phyloP scores from a whole-genome alignment of 1,139 yeast species.

The Lodderomyces orthopsilosis region DNA sequence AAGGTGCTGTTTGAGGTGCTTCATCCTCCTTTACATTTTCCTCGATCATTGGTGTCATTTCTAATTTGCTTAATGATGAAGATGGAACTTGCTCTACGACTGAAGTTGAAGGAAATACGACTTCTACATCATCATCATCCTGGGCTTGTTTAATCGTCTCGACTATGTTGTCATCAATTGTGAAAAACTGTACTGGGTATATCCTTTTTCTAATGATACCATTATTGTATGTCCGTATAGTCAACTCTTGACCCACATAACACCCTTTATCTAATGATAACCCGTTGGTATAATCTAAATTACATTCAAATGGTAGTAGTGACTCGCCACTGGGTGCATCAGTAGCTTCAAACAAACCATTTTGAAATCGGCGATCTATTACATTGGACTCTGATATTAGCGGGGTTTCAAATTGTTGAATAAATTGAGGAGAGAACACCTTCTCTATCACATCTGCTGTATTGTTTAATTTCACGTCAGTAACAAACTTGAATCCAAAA shows the following conservation, averaged over 20 bases:
- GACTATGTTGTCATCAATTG: slow-evolving; percentile 16
- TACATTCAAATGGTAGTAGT: slow-evolving; percentile 78
- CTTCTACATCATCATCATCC: neutral
- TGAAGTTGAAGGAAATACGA: neutral
- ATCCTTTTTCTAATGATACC: slow-evolving; percentile 82
- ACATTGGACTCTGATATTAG: slow-evolving; percentile 28
- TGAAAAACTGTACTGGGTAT: slow-evolving; percentile 63
- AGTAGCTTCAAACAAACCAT: slow-evolving; percentile 67
- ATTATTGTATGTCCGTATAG: slow-evolving; percentile 81
- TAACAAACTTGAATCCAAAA: slow-evolving; percentile 68
- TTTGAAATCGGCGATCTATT: slow-evolving; percentile 47
- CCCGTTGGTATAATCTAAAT: slow-evolving; percentile 80
- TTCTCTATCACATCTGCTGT: slow-evolving; percentile 14
- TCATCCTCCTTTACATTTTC: slow-evolving; percentile 9
- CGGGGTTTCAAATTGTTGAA: slow-evolving; percentile 20
- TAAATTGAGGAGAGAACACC: slow-evolving; percentile 29
- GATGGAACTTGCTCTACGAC: slow-evolving; percentile 12
- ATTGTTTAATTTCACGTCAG: slow-evolving; percentile 24
- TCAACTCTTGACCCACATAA: slow-evolving; percentile 92
- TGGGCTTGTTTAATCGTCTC: slow-evolving; percentile 12
- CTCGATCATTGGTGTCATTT: slow-evolving; percentile 22
- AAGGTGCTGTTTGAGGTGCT: slow-evolving; percentile 11
- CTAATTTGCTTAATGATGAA: slow-evolving; percentile 23
- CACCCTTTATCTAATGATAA: slow-evolving; percentile 90
- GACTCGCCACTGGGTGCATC: slow-evolving; percentile 41